phyloP scores from a whole-genome alignment of 1,284 basidiomycete genomes.

The Laetiporus sulphureus region DNA sequence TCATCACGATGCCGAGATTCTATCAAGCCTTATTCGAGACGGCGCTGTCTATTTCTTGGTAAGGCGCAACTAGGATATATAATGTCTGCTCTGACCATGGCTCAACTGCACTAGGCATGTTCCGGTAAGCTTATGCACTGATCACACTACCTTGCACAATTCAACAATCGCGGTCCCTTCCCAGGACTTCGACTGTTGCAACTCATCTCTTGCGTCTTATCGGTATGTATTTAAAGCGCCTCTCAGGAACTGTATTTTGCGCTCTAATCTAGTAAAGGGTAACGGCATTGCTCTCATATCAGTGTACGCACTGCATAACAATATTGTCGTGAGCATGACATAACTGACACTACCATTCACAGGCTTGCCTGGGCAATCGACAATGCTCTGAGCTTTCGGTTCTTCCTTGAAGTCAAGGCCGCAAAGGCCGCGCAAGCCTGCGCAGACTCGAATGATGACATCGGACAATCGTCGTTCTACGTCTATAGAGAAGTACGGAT shows the following conservation, averaged over 20 bases:
- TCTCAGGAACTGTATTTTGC: neutral
- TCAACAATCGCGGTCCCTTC: too few relatives aligned
- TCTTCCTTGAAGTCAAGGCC: constrained; percentile 1
- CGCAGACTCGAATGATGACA: neutral
- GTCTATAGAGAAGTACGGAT: too few relatives aligned
- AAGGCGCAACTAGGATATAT: neutral
- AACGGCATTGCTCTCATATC: neutral
- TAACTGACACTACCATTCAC: neutral
- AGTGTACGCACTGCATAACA: neutral
- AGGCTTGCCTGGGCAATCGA: constrained; percentile 2
- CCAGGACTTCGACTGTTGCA: too few relatives aligned
- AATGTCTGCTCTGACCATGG: neutral
- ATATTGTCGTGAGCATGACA: neutral
- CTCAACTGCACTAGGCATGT: neutral
- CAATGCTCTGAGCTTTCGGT: neutral
- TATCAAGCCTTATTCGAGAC: constrained; percentile 1
- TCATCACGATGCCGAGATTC: neutral
- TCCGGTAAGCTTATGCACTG: neutral
- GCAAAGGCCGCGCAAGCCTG: neutral
- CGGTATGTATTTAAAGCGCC: neutral
- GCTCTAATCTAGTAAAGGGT: neutral
- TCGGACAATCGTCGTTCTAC: too few relatives aligned
- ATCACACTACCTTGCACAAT: too few relatives aligned
- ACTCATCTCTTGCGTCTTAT: neutral
- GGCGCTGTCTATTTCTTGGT: neutral